Percentiles rank a stretch among this genome's conserved stretches.
Evolutionary conservation across 176 grass and related monocot genomes (phyloP).

Genomic region (Themeda triandra): DNA sequence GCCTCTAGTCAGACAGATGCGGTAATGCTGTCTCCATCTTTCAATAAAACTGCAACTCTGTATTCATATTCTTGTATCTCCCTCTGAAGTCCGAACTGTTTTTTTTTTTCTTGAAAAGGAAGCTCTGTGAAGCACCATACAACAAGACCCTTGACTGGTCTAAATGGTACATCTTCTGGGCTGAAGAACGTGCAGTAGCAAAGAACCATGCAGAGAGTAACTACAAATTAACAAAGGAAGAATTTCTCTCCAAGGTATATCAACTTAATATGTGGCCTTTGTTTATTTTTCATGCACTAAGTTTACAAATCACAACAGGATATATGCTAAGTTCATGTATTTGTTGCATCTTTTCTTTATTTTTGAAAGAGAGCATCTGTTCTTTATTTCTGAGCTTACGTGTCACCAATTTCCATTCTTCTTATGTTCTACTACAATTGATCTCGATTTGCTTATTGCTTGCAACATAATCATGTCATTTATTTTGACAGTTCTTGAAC

Average conservation of each 20-base stretch:
- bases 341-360: slow-evolving; percentile 33
- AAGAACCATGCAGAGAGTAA: slow-evolving; percentile 97
- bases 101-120: slow-evolving; percentile 44
- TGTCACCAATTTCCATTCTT: not conserved
- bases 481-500: not conserved
- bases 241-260: slow-evolving; percentile 84
- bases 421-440: not conserved
- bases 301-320: not conserved
- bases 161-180: slow-evolving; percentile 97
- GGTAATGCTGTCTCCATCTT: slow-evolving; percentile 46
- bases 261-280: not conserved
- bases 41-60: not conserved
- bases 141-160: slow-evolving; percentile 97
- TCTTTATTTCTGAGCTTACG: slow-evolving; percentile 30
- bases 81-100: not conserved
- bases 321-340: not conserved
- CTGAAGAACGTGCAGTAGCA: slow-evolving; percentile 87
- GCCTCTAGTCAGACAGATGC: slow-evolving; percentile 57
- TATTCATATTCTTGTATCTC: not conserved
- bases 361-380: slow-evolving; percentile 12
- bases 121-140: slow-evolving; percentile 90
- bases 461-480: not conserved
- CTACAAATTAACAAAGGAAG: slow-evolving; percentile 82
- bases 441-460: not conserved
- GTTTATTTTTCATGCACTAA: not conserved